Evolutionary conservation across 2,329 filamentous ascomycete species (phyloP).

Genomic region (Pseudonectria buxi): DNA sequence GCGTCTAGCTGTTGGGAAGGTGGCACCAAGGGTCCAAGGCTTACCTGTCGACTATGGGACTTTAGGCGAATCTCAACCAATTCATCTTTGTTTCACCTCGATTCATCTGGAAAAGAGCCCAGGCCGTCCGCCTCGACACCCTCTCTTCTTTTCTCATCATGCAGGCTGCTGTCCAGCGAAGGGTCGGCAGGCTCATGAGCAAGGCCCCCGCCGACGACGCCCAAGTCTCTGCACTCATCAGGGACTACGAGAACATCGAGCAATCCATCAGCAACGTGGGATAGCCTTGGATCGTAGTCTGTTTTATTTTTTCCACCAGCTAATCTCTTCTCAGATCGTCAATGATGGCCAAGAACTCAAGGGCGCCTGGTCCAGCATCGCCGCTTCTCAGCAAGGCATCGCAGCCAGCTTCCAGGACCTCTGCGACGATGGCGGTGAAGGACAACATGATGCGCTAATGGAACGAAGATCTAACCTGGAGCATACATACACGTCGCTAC

Average conservation of each 20-base stretch:
- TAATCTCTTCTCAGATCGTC: background rate
- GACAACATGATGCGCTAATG: slow-evolving; percentile 1
- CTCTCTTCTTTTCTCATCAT: too few relatives aligned
- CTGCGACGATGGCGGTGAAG: slow-evolving; percentile 5
- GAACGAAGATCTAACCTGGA: slow-evolving; percentile 3
- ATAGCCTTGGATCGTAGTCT: too few relatives aligned
- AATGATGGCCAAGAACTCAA: slow-evolving; percentile 6
- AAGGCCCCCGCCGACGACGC: slow-evolving; percentile 4
- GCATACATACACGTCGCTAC: slow-evolving; percentile 5
- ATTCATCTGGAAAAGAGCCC: too few relatives aligned
- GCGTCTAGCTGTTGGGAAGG: too few relatives aligned
- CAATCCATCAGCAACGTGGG: slow-evolving; percentile 7
- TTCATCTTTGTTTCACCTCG: too few relatives aligned
- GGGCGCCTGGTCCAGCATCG: slow-evolving; percentile 6
- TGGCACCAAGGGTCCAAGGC: too few relatives aligned
- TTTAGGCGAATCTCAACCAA: too few relatives aligned
- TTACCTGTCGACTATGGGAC: too few relatives aligned
- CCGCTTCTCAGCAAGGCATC: slow-evolving; percentile 4
- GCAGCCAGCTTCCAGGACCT: slow-evolving; percentile 6
- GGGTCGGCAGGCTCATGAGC: slow-evolving; percentile 6
- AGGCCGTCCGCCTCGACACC: too few relatives aligned
- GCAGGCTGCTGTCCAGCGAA: slow-evolving; percentile 3
- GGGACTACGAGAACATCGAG: slow-evolving; percentile 8
- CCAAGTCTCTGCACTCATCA: slow-evolving; percentile 4
- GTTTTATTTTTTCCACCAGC: background rate